Base-by-base conservation (phyloP, 1,284 basidiomycete species). In the Pisolithus thermaeus region DNA sequence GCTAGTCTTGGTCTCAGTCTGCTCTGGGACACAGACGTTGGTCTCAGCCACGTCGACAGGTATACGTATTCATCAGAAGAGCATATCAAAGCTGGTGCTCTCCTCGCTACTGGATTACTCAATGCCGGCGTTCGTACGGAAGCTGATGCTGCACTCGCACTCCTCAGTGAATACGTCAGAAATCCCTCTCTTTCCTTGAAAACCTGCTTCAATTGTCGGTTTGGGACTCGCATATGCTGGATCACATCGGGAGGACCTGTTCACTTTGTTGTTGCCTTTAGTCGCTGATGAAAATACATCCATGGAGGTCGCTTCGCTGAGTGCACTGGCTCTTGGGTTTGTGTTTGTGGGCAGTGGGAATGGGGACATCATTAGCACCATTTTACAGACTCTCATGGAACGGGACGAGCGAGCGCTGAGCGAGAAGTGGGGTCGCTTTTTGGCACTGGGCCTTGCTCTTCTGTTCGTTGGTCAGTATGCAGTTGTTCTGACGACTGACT, bases 21-120 rank as follows among this genome's bases (percentile, higher is more conserved):
- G 59, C 76, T 99, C 2, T 99, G 97, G 97, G 95, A 99, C 69
- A 92, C 92, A 27, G 97, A 99, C 55, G 80, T 89, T 53, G 97
- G 97, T 62, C 78, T 99, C 52, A 89, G 86, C 66, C 91, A 96
- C 61, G 89, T 98, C 59, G 97, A 99, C 77, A 97, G 95, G 72
- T 99, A 97, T 73, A 93, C 95, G 3, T 99, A 99, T 71, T 94
- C 92, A 0, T 74, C 88, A 7, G 96, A 99, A 63, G 97, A 99
- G 68, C 80, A 95, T 68, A 97, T 99, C 78, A 98, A 98, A 81
- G 92, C 96, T 23, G 97, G 97, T 52, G 94, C 96, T 1, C 81
- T 97, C 52, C 81, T 99, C 30, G 97, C 97, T 0, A 97, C 90
- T 39, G 97, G 97, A 58, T 86, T 99, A 56, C 76, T 99, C 28